These are phyloP conservation scores for Chalciporus chontae DNA, from an alignment of 768 basidiomycete genomes.

Conservation along the genomic window DNA sequence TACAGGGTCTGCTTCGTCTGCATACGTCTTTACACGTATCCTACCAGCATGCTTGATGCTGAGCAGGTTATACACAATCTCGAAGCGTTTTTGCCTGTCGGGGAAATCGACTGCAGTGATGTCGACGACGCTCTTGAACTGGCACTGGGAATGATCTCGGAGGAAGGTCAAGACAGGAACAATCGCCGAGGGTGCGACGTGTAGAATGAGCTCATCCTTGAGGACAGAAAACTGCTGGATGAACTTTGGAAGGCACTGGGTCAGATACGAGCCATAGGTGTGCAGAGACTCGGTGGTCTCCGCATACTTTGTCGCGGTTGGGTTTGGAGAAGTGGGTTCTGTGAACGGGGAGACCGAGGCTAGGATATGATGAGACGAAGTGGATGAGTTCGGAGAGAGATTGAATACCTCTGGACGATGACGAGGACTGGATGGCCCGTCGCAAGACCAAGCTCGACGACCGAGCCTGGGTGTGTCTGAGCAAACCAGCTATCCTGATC, in stretches of 20 bases:
- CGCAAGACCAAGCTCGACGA: slow-evolving; percentile 23
- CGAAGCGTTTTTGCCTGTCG: slow-evolving; percentile 88
- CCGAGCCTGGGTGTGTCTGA: slow-evolving; percentile 37
- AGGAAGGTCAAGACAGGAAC: slow-evolving; percentile 87
- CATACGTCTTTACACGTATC: slow-evolving; percentile 96
- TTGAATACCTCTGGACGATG: slow-evolving; percentile 44
- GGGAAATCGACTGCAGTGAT: slow-evolving; percentile 96
- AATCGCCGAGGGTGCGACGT: slow-evolving; percentile 77
- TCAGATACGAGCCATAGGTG: slow-evolving; percentile 89
- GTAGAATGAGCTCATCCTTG: slow-evolving; percentile 92
- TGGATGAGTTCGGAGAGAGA: not conserved
- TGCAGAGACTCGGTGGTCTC: slow-evolving; percentile 78
- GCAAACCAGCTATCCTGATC: slow-evolving; percentile 40
- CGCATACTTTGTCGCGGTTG: slow-evolving; percentile 66
- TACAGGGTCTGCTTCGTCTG: slow-evolving; percentile 87
- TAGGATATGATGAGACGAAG: slow-evolving; percentile 24
- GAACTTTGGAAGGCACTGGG: slow-evolving; percentile 92
- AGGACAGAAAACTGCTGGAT: slow-evolving; percentile 97
- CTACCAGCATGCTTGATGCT: slow-evolving; percentile 75
- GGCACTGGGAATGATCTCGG: slow-evolving; percentile 92
- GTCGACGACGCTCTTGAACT: slow-evolving; percentile 91
- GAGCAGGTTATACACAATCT: slow-evolving; percentile 94
- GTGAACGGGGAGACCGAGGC: slow-evolving; percentile 78
- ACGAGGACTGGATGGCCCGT: slow-evolving; percentile 47
- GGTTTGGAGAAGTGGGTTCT: slow-evolving; percentile 89